These are phyloP conservation scores for Puccinia triticina DNA, from an alignment of 1,284 basidiomycete species.

Conservation along the genomic window DNA sequence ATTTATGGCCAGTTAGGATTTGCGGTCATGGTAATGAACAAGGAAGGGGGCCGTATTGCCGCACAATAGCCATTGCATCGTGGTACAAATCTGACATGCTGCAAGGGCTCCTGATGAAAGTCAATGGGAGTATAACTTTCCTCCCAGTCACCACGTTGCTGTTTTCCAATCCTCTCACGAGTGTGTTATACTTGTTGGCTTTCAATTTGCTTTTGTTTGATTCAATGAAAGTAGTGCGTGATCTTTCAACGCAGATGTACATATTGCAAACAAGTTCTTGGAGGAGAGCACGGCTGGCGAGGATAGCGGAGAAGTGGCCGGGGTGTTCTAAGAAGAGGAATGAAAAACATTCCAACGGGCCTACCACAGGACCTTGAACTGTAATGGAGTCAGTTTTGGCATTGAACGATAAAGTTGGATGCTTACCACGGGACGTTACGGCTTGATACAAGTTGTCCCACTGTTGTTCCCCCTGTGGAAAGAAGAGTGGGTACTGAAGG, in stretches of 20 bases:
- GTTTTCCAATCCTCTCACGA: neutral
- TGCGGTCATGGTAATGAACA: slow-evolving; percentile 28
- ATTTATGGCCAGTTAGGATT: neutral
- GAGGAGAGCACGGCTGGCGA: neutral
- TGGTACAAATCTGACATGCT: slow-evolving; percentile 16
- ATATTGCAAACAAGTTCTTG: slow-evolving; percentile 5
- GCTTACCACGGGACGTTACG: too few species aligned
- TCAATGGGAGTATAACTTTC: neutral
- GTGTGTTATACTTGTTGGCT: neutral
- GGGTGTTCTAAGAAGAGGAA: too few species aligned
- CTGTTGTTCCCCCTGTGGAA: slow-evolving; percentile 15
- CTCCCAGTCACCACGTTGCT: neutral
- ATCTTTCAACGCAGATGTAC: too few species aligned
- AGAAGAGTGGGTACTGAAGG: slow-evolving; percentile 10
- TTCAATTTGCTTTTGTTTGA: neutral
- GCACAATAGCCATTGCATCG: slow-evolving; percentile 10
- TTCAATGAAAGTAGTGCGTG: neutral
- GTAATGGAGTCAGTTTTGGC: too few species aligned
- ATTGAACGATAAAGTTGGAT: too few species aligned
- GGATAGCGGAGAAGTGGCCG: too few species aligned
- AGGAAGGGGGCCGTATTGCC: slow-evolving; percentile 15
- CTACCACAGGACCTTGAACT: too few species aligned
- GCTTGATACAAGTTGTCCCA: neutral
- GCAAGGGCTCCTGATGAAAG: slow-evolving; percentile 1
- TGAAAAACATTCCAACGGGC: too few species aligned